Base-by-base conservation (phyloP, 208 protist species). In the Wallacemonas sp. region DNA sequence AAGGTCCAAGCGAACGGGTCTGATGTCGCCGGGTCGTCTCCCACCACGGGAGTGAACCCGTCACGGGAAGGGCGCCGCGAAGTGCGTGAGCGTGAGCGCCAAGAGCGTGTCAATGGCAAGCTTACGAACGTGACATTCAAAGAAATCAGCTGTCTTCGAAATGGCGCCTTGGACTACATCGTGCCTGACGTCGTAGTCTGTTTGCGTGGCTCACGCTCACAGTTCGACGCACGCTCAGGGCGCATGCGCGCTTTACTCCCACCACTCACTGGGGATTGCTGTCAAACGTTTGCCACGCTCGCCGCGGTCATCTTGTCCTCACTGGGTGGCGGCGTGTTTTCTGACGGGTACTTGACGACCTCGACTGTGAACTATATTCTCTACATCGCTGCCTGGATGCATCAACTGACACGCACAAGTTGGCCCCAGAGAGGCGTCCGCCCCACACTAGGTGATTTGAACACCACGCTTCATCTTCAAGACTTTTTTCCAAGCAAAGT, bases 301-400 rank as follows among this genome's bases (percentile, higher is more conserved):
- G 81, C 83, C 0, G 87, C 87, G 1, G 69, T 94, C 15, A 47
- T 93, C 31, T 75, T 96, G 17, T 93, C 84, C 19, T 92, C 87
- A 5, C 54, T 96, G 2, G 81, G 85, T 19, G 88, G 84, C 49
- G 86, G 82, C 22, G 82, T 82, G 21, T 79, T 76, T 45, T 68
- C 90, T 55, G 68, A 75, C 56, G 79, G 84, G 38, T 91, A 79
- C 56, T 85, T 70, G 45, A 72, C 61, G 44, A 65, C 80, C 12
- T 93, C 85, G 19, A 90, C 85, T 14, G 80, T 96, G 3, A 93
- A 96, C 70, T 96, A 94, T 59, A 56, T 96, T 22, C 73, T 94
- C 3, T 96, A 96, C 74, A 89, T 93, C 60, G 82, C 90, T 0
- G 90, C 90, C 2, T 96, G 90, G 88, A 70, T 92, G 71, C 90